Conservation (phyloP, 257 asterid genomes). For the Jaltomata sinuosa region DNA sequence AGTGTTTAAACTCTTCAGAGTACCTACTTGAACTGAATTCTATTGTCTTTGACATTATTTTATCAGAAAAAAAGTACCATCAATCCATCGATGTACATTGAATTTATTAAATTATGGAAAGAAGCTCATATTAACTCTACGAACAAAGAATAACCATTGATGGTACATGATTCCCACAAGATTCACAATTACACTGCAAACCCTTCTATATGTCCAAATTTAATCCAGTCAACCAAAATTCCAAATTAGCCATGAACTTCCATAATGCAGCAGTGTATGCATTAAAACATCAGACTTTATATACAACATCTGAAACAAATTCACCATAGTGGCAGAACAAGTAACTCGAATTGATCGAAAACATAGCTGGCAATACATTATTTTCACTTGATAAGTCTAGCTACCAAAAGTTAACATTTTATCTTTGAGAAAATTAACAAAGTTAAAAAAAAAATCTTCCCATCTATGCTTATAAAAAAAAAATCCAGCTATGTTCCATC, state of each 20-base stretch:
- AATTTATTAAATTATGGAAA: not conserved
- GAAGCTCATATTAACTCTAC: not conserved
- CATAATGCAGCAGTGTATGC: not conserved
- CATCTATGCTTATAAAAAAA: not conserved
- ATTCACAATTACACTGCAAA: not conserved
- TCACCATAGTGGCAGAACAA: not conserved
- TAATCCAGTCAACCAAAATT: not conserved
- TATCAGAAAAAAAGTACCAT: not conserved
- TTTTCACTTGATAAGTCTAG: not conserved
- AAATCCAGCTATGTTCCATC: not conserved
- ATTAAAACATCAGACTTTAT: not conserved
- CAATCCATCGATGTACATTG: not conserved
- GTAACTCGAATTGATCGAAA: not conserved
- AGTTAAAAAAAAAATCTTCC: not conserved
- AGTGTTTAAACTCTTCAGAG: not conserved
- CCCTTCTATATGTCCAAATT: too few relatives aligned
- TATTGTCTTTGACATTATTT: not conserved
- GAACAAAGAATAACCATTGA: not conserved
- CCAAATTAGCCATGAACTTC: not conserved
- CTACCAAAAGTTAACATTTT: not conserved
- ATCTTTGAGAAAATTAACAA: not conserved
- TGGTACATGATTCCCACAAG: not conserved
- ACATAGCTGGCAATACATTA: not conserved
- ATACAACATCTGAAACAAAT: not conserved
- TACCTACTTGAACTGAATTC: not conserved